A percentile compares a stretch with the other conserved stretches of the same genome.
Conservation (phyloP, 768 basidiomycete genomes). For the Amanita muscaria region DNA sequence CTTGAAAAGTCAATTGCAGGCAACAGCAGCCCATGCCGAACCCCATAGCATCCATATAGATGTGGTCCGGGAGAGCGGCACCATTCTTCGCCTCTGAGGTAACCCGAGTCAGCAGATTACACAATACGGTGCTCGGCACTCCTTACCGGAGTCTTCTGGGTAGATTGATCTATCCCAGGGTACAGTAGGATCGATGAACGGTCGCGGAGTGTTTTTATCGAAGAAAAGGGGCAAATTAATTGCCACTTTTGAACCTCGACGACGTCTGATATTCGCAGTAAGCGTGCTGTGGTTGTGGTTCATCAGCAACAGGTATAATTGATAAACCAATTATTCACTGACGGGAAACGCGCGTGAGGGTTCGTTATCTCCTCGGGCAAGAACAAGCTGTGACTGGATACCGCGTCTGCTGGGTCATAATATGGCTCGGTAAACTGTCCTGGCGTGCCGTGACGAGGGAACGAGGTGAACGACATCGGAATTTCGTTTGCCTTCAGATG, state of each 20-base stretch:
- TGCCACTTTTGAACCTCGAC: constrained; percentile 88
- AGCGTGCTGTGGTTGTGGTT: constrained; percentile 68
- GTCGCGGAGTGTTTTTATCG: constrained; percentile 78
- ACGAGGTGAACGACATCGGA: constrained; percentile 91
- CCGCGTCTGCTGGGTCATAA: constrained; percentile 61
- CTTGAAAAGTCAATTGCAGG: constrained; percentile 95
- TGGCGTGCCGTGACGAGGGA: constrained; percentile 81
- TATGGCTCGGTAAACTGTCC: constrained; percentile 92
- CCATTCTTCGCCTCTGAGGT: constrained; percentile 77
- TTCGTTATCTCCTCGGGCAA: constrained; percentile 94
- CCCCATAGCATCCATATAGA: constrained; percentile 99
- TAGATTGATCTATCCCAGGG: constrained; percentile 81
- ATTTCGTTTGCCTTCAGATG: constrained; percentile 81
- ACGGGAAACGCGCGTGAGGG: constrained; percentile 98
- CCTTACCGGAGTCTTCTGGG: constrained; percentile 73
- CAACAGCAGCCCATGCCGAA: constrained; percentile 99
- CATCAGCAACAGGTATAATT: constrained; percentile 10
- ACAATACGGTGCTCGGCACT: neutral
- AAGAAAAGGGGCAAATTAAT: constrained; percentile 93
- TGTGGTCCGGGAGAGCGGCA: constrained; percentile 81
- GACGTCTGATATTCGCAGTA: constrained; percentile 89
- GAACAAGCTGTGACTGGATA: constrained; percentile 90
- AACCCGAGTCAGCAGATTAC: constrained; percentile 4
- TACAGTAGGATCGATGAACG: constrained; percentile 90
- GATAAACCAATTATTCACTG: constrained; percentile 26